A percentile compares a stretch with the other conserved stretches of the same genome.
Conservation (phyloP, 768 basidiomycete genomes). For the Terana coerulea region DNA sequence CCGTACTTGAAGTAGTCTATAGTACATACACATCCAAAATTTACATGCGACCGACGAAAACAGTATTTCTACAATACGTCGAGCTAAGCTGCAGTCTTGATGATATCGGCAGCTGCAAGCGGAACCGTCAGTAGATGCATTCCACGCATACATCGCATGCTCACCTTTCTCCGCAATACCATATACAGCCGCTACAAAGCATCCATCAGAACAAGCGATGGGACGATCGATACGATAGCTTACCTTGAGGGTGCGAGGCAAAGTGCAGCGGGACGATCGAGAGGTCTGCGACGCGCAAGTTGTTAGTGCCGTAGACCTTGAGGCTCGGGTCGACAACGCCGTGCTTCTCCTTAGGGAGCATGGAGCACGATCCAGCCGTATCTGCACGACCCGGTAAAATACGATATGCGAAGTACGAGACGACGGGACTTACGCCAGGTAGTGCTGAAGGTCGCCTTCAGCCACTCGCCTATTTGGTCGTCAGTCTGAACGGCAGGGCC, state of each 20-base stretch:
- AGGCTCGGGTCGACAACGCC: conserved; percentile 50
- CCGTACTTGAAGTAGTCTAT: too few species aligned
- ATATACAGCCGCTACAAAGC: conserved; percentile 36
- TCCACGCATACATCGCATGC: not conserved
- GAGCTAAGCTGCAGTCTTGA: conserved; percentile 17
- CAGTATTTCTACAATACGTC: too few species aligned
- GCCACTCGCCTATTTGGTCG: conserved; percentile 18
- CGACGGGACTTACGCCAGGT: conserved; percentile 20
- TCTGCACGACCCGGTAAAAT: conserved; percentile 26
- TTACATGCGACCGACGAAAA: too few species aligned
- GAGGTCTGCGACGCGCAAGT: conserved; percentile 53
- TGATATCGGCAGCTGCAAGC: conserved; percentile 23
- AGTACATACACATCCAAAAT: too few species aligned
- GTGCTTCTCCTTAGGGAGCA: conserved; percentile 47
- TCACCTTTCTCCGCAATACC: conserved; percentile 46
- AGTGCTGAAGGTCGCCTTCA: conserved; percentile 18
- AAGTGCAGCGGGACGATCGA: conserved; percentile 51
- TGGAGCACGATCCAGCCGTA: conserved; percentile 45
- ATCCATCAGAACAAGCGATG: not conserved
- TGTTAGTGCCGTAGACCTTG: conserved; percentile 51
- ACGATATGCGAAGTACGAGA: not conserved
- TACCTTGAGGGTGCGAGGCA: conserved; percentile 44
- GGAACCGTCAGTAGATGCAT: not conserved
- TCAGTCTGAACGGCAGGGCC: conserved; percentile 27
- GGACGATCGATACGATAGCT: not conserved